Base-by-base conservation (phyloP, 176 grass and related monocot genomes). In the Triticum monococcum region DNA sequence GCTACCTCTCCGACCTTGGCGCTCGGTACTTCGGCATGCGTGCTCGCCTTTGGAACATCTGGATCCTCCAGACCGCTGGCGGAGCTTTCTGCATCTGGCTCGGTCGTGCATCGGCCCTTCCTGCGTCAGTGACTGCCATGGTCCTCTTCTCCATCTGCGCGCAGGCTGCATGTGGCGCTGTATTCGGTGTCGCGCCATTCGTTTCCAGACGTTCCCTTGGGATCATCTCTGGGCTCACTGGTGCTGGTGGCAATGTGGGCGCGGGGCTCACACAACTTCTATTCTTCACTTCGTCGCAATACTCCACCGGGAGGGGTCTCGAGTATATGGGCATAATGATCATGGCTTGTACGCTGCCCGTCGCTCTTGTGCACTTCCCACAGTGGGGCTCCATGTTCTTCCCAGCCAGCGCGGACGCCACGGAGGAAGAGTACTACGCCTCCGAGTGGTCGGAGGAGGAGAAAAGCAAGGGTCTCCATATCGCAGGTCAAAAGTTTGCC, bases 311-410 rank as follows among this genome's bases (percentile, higher is more conserved):
- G 0, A 91, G 16, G 3, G 95, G 95, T 1, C 65, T 98, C 0
- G 23, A 78, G 63, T 82, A 88, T 35, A 98, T 98, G 95, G 92
- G 95, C 11, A 81, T 98, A 43, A 98, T 95, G 95, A 90, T 93
- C 87, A 98, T 98, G 93, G 91, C 77, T 1, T 98, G 93, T 85
- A 98, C 93, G 7, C 14, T 87, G 4, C 92, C 95, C 0, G 50
- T 91, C 0, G 23, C 56, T 2, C 31, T 97, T 5, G 92, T 97
- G 22, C 92, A 70, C 46, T 97, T 97, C 82, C 95, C 95, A 20
- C 95, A 97, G 68, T 97, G 95, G 95, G 95, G 95, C 0, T 91
- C 92, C 17, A 97, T 97, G 95, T 66, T 95, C 70, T 40, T 97
- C 4, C 95, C 95, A 17, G 77, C 92, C 12, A 89, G 43, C 12